phyloP scores from a whole-genome alignment of 805 yeast species.

The Metschnikowia drakensbergensis region DNA sequence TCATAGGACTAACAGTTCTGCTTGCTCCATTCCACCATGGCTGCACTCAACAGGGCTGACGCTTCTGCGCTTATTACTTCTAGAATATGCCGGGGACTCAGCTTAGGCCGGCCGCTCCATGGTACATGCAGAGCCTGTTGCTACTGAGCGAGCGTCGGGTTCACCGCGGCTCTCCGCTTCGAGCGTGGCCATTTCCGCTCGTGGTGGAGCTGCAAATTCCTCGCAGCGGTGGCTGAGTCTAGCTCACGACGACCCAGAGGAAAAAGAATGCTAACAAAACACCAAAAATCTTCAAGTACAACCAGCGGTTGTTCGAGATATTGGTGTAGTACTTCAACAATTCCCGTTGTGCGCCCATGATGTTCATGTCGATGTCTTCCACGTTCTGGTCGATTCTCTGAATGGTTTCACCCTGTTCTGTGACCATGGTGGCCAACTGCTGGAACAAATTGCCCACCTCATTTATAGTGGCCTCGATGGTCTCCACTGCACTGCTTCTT shows the following conservation, averaged over 20 bases:
- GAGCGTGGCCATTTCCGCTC: no score
- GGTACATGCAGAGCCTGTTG: no score
- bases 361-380: slow-evolving; percentile 86
- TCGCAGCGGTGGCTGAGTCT: background rate
- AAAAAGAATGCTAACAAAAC: slow-evolving; percentile 73
- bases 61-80: no score
- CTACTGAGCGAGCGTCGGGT: no score
- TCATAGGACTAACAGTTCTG: no score
- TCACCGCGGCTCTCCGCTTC: no score
- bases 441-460: slow-evolving; percentile 94
- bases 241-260: slow-evolving; percentile 76
- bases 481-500: slow-evolving; percentile 86
- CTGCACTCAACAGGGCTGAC: no score
- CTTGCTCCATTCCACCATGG: no score
- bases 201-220: no score
- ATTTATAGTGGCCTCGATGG: slow-evolving; percentile 94
- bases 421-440: slow-evolving; percentile 95
- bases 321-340: slow-evolving; percentile 83
- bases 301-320: slow-evolving; percentile 88
- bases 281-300: slow-evolving; percentile 85
- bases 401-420: slow-evolving; percentile 93
- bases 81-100: no score
- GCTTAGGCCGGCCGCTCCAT: no score
- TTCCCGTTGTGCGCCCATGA: slow-evolving; percentile 92
- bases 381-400: slow-evolving; percentile 94